phyloP scores from a whole-genome alignment of 805 yeast genomes.

The Blastobotrys attinorum region DNA sequence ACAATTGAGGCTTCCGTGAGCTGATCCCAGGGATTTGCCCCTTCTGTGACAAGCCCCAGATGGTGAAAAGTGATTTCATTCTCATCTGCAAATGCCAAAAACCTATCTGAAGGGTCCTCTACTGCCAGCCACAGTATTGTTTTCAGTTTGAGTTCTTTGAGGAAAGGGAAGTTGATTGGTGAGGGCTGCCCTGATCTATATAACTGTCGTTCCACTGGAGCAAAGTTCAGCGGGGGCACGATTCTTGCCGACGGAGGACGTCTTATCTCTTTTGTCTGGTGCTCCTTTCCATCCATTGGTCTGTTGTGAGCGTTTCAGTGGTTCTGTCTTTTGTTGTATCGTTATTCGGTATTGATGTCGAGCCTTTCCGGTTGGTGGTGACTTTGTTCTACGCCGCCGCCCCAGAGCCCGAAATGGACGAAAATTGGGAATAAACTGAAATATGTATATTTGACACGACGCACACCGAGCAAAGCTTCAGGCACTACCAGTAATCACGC shows the following conservation, averaged over 20 bases:
- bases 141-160: constrained; percentile 62
- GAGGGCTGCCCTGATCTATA: constrained; percentile 94
- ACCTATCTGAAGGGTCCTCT: constrained; percentile 89
- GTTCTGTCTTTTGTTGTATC: too few species aligned
- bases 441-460: too few species aligned
- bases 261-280: constrained; percentile 6
- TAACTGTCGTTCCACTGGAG: constrained; percentile 84
- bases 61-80: constrained; percentile 71
- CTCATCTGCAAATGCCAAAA: constrained; percentile 71
- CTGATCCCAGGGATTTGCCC: constrained; percentile 95
- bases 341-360: too few species aligned
- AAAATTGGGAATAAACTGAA: too few species aligned
- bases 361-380: too few species aligned
- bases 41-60: constrained; percentile 73
- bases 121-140: constrained; percentile 91
- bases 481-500: too few species aligned
- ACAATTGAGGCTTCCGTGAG: constrained; percentile 74
- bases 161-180: constrained; percentile 82
- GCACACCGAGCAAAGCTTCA: too few species aligned
- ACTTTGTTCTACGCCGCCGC: too few species aligned
- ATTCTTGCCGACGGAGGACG: constrained; percentile 18
- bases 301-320: too few species aligned
- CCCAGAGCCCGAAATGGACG: too few species aligned
- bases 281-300: too few species aligned
- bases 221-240: constrained; percentile 91